phyloP scores from a whole-genome alignment of 108 stramenopile species.

The Skeletonema costatum region DNA sequence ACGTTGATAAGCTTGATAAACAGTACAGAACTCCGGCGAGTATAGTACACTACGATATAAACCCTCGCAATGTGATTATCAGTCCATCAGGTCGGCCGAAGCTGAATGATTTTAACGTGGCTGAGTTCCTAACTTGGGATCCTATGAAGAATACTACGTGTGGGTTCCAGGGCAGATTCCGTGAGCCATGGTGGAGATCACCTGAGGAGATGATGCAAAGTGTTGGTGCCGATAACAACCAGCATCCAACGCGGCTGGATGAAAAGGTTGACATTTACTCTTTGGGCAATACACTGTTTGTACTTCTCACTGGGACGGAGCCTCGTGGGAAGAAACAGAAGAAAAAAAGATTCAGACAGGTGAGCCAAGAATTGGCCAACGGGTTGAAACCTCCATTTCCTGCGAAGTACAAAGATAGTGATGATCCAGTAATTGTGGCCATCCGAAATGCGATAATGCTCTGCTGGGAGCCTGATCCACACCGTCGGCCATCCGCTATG shows the following conservation, averaged over 20 bases:
- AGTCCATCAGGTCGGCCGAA: conserved; percentile 52
- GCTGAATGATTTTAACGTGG: conserved; percentile 85
- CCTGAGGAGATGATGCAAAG: conserved; percentile 79
- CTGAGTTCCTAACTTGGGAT: conserved; percentile 71
- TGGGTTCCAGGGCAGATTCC: conserved; percentile 71
- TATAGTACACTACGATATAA: conserved; percentile 75
- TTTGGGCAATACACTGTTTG: conserved; percentile 71
- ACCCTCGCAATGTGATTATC: conserved; percentile 66
- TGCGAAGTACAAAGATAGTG: conserved; percentile 19
- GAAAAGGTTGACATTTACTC: conserved; percentile 86
- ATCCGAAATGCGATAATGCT: conserved; percentile 56
- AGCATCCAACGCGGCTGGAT: conserved; percentile 28
- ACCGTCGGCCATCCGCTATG: background rate
- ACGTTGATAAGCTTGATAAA: conserved; percentile 3
- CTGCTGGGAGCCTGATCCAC: conserved; percentile 50
- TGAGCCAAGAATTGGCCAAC: background rate
- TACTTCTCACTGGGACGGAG: conserved; percentile 65
- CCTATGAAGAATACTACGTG: conserved; percentile 53
- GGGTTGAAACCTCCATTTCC: conserved; percentile 3
- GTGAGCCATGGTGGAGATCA: conserved; percentile 88
- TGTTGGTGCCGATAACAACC: conserved; percentile 17
- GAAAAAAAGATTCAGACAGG: conserved; percentile 46
- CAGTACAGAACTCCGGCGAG: conserved; percentile 10
- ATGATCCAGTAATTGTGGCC: conserved; percentile 40
- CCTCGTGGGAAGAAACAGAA: conserved; percentile 46